These are phyloP conservation scores for Podaxis sp. DNA, from an alignment of 768 basidiomycete species.

Conservation along the genomic window DNA sequence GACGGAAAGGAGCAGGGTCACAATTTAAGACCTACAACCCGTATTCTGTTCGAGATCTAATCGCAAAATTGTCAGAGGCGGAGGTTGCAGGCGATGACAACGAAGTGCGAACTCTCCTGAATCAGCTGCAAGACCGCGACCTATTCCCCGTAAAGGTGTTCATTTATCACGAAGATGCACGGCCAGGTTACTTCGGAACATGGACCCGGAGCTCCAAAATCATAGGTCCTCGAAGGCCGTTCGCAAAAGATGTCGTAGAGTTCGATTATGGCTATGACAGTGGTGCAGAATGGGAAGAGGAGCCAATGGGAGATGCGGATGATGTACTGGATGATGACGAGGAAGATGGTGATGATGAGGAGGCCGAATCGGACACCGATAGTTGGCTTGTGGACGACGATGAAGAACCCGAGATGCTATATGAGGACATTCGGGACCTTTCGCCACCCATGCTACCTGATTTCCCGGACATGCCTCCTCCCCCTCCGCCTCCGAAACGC, in stretches of 20 bases:
- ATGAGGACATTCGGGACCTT: constrained; percentile 32
- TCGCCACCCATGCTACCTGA: constrained; percentile 33
- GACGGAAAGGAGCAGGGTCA: constrained; percentile 15
- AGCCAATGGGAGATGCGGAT: constrained; percentile 75
- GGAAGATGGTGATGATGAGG: constrained; percentile 53
- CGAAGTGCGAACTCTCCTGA: constrained; percentile 60
- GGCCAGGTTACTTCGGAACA: constrained; percentile 94
- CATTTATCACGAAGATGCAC: constrained; percentile 76
- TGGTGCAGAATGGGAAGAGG: constrained; percentile 95
- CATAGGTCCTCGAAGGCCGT: constrained; percentile 81
- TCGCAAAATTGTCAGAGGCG: constrained; percentile 69
- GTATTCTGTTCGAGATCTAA: constrained; percentile 38
- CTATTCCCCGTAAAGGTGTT: constrained; percentile 75
- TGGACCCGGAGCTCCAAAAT: constrained; percentile 80
- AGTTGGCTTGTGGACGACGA: constrained; percentile 79
- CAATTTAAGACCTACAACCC: constrained; percentile 32
- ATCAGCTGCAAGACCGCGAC: constrained; percentile 55
- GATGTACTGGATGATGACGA: constrained; percentile 70
- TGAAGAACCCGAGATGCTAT: constrained; percentile 41
- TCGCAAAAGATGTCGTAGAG: constrained; percentile 68
- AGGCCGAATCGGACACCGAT: constrained; percentile 71
- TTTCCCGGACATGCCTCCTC: constrained; percentile 16
- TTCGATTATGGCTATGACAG: constrained; percentile 93
- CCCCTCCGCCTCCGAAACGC: constrained; percentile 44
- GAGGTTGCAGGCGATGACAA: constrained; percentile 70